Percentiles rank a stretch among this genome's conserved stretches.
Evolutionary conservation across 2,329 filamentous ascomycete genomes (phyloP).

Genomic region (Colletotrichum sp.): DNA sequence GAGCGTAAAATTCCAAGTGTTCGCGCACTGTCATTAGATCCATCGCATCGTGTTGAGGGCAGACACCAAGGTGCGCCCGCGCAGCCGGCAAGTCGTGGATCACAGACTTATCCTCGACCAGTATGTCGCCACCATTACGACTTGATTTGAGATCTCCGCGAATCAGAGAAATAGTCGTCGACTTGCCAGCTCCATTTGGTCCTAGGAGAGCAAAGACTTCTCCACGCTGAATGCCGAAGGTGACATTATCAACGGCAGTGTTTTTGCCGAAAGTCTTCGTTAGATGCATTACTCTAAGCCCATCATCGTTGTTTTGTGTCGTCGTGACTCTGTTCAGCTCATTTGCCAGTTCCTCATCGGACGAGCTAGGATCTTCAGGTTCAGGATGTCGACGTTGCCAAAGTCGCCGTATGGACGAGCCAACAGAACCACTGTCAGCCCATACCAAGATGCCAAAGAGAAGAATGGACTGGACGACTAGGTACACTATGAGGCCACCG

Average conservation of each 20-base stretch:
- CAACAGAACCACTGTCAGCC: slow-evolving; percentile 77
- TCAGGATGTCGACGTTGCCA: slow-evolving; percentile 6
- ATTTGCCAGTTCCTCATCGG: slow-evolving; percentile 66
- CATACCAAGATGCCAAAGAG: slow-evolving; percentile 78
- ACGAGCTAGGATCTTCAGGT: slow-evolving; percentile 26
- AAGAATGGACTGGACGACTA: slow-evolving; percentile 74
- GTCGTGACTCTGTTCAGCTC: slow-evolving; percentile 69
- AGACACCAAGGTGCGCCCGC: slow-evolving; percentile 83
- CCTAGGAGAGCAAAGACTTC: slow-evolving; percentile 90
- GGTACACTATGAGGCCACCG: slow-evolving; percentile 84
- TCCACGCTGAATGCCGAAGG: slow-evolving; percentile 78
- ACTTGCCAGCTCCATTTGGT: slow-evolving; percentile 91
- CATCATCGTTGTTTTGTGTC: slow-evolving; percentile 55
- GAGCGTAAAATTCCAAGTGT: slow-evolving; percentile 87
- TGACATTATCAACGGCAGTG: slow-evolving; percentile 85
- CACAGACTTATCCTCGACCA: slow-evolving; percentile 80
- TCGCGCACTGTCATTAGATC: slow-evolving; percentile 90
- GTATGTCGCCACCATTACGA: slow-evolving; percentile 74
- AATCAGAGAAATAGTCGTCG: slow-evolving; percentile 86
- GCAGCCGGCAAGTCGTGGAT: slow-evolving; percentile 74
- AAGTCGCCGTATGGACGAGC: slow-evolving; percentile 52
- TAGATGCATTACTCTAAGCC: slow-evolving; percentile 79
- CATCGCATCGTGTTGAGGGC: slow-evolving; percentile 86
- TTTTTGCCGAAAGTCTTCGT: slow-evolving; percentile 80
- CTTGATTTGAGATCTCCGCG: slow-evolving; percentile 84